A percentile compares a stretch with the other conserved stretches of the same genome.
These are phyloP conservation scores for Linum lewisii DNA, from an alignment of 345 rosid species.

Conservation along the genomic window DNA sequence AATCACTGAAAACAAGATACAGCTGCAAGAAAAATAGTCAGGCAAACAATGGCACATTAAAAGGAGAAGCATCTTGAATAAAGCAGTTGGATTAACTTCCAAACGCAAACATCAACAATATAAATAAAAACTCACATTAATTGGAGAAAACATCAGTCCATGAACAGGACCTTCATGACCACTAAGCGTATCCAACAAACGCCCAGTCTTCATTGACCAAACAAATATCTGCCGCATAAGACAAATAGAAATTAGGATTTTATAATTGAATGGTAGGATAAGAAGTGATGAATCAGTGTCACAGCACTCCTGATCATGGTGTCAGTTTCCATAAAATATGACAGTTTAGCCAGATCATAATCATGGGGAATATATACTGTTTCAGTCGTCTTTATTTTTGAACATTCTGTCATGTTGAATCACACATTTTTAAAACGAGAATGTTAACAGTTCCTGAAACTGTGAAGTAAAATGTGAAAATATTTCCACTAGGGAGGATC, in stretches of 20 bases:
- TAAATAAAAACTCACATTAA: conserved; percentile 49
- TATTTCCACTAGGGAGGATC: too few relatives aligned
- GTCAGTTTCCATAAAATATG: too few relatives aligned
- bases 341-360: too few relatives aligned
- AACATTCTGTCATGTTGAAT: too few relatives aligned
- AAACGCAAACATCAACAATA: not conserved
- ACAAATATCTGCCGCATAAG: conserved; percentile 58
- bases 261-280: not conserved
- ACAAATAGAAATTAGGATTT: conserved; percentile 1
- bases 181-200: conserved; percentile 79
- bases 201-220: conserved; percentile 99
- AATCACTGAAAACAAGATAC: not conserved
- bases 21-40: not conserved
- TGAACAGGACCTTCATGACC: conserved; percentile 99
- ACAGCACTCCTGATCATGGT: not conserved
- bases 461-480: too few relatives aligned
- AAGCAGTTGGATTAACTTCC: not conserved
- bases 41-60: not conserved
- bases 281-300: not conserved
- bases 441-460: too few relatives aligned
- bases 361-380: too few relatives aligned
- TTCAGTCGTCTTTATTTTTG: too few relatives aligned
- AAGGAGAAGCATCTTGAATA: not conserved
- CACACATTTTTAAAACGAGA: too few relatives aligned
- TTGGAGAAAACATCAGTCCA: conserved; percentile 80